These are phyloP conservation scores for Sechiopsis laciniata DNA, from an alignment of 306 rosid genomes.

Conservation along the genomic window DNA sequence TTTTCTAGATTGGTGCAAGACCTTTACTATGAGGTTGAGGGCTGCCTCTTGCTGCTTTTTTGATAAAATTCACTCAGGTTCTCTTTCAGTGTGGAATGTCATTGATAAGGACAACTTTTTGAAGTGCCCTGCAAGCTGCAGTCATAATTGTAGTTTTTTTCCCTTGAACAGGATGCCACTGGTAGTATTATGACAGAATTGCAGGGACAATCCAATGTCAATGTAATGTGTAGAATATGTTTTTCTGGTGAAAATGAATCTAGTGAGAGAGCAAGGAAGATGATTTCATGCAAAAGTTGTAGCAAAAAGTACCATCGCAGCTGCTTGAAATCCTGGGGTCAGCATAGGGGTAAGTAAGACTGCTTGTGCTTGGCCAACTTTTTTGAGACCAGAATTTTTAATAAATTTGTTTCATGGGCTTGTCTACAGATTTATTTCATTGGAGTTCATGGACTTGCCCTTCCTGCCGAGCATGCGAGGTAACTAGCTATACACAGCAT, in stretches of 20 bases:
- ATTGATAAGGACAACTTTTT: not conserved
- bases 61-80: not conserved
- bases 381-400: not conserved
- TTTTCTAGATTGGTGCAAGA: slow-evolving; percentile 1
- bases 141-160: not conserved
- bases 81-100: not conserved
- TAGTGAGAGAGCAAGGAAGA: slow-evolving; percentile 75
- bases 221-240: slow-evolving; percentile 88
- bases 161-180: slow-evolving; percentile 45
- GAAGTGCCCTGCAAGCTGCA: slow-evolving; percentile 6
- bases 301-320: slow-evolving; percentile 87
- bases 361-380: not conserved
- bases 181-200: slow-evolving; percentile 61
- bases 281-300: slow-evolving; percentile 95
- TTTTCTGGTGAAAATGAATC: slow-evolving; percentile 81
- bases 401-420: slow-evolving; percentile 13
- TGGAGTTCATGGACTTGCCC: slow-evolving; percentile 69
- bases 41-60: not conserved
- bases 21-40: slow-evolving; percentile 1
- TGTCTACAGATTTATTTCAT: slow-evolving; percentile 45
- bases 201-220: slow-evolving; percentile 57
- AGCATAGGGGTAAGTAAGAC: slow-evolving; percentile 79
- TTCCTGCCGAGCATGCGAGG: slow-evolving; percentile 57
- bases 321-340: slow-evolving; percentile 90
- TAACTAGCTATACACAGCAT: slow-evolving; percentile 22